Conservation (phyloP, 2,329 filamentous ascomycete genomes). For the Cordyceps cateniannulata region DNA sequence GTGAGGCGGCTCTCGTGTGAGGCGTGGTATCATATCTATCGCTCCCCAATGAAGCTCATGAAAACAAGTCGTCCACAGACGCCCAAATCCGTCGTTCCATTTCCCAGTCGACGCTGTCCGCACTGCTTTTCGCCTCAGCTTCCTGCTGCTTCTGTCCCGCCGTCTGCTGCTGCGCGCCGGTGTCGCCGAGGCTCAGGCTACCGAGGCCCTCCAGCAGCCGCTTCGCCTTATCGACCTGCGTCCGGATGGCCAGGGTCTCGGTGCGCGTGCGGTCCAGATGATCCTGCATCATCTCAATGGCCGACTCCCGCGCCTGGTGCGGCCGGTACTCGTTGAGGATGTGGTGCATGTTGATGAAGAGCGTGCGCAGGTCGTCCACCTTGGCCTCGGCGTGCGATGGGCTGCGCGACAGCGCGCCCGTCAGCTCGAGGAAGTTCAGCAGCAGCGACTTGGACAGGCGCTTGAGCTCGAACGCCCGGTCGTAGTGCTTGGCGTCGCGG, state of each 20-base stretch:
- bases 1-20: too few relatives aligned
- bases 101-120: slow-evolving; percentile 14
- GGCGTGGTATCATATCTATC: background rate
- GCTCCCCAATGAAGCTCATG: slow-evolving; percentile 17
- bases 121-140: slow-evolving; percentile 11
- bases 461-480: slow-evolving; percentile 63
- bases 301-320: slow-evolving; percentile 82
- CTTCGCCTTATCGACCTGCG: slow-evolving; percentile 65
- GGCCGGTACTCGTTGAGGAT: slow-evolving; percentile 91
- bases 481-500: slow-evolving; percentile 49
- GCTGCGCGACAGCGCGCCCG: slow-evolving; percentile 40
- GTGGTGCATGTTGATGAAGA: slow-evolving; percentile 89
- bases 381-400: slow-evolving; percentile 57
- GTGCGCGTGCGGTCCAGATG: slow-evolving; percentile 65
- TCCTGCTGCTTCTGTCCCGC: slow-evolving; percentile 15
- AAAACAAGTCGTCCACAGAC: slow-evolving; percentile 34
- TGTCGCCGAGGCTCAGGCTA: slow-evolving; percentile 33
- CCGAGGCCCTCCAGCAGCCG: slow-evolving; percentile 64
- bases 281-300: slow-evolving; percentile 83
- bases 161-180: slow-evolving; percentile 14
- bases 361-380: slow-evolving; percentile 67
- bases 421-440: slow-evolving; percentile 81
- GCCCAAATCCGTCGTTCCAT: slow-evolving; percentile 34
- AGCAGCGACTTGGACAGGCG: slow-evolving; percentile 77
- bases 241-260: slow-evolving; percentile 65